These are phyloP conservation scores for Fraxinus quadrangulata DNA, from an alignment of 257 asterid genomes.

Conservation along the genomic window DNA sequence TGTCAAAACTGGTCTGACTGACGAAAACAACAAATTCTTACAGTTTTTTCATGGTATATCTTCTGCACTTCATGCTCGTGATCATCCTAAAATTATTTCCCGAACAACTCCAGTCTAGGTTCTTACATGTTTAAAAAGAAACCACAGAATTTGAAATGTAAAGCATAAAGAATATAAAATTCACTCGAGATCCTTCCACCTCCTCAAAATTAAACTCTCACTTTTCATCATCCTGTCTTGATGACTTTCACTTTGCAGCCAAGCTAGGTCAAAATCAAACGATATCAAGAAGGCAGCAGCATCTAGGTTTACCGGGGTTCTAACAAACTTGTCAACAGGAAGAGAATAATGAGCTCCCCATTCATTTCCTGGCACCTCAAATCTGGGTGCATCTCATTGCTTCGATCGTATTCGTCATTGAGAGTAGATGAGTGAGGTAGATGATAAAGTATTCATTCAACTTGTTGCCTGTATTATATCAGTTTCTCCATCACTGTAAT, in stretches of 20 bases:
- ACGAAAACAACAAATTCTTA: conserved; percentile 12
- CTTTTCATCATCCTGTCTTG: background rate
- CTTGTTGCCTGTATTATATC: background rate
- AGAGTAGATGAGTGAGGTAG: background rate
- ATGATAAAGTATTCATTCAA: background rate
- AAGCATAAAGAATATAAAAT: background rate
- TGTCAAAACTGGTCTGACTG: conserved; percentile 26
- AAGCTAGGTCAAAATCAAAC: background rate
- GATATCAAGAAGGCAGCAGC: background rate
- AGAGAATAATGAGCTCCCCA: background rate
- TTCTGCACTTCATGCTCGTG: conserved; percentile 16
- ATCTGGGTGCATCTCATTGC: background rate
- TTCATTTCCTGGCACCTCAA: background rate
- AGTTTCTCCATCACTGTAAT: conserved; percentile 69
- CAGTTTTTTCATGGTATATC: conserved; percentile 1
- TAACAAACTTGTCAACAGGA: background rate
- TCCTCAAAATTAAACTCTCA: background rate
- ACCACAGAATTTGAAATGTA: background rate
- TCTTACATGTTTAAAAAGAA: background rate
- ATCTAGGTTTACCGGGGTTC: background rate
- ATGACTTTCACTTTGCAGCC: background rate
- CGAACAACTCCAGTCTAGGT: background rate
- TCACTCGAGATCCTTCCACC: conserved; percentile 1
- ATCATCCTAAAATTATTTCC: conserved; percentile 17
- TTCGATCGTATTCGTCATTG: background rate